phyloP scores from a whole-genome alignment of 1,139 yeast genomes.

The Geotrichum bryndzae region DNA sequence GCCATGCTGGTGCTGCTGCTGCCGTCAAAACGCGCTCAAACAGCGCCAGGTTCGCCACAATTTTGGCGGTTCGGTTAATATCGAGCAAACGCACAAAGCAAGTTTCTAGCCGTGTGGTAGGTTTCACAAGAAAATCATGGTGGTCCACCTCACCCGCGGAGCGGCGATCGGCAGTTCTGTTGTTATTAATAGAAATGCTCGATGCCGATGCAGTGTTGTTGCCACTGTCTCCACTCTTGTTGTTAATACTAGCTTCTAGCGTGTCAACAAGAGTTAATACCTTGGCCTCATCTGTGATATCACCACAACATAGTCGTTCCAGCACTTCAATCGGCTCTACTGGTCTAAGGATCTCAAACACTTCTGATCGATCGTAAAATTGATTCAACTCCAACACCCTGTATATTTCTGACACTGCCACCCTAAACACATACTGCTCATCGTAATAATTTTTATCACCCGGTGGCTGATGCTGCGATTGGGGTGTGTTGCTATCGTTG shows the following conservation, averaged over 20 bases:
- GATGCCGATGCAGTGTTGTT: not conserved
- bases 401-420: not conserved
- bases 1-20: not conserved
- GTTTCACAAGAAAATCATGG: not conserved
- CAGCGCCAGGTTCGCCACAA: not conserved
- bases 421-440: not conserved
- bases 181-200: not conserved
- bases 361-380: not conserved
- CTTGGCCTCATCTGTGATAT: not conserved
- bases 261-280: not conserved
- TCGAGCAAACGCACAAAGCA: constrained; percentile 1
- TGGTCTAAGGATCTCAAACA: constrained; percentile 4
- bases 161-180: not conserved
- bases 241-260: not conserved
- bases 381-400: not conserved
- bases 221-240: not conserved
- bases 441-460: not conserved
- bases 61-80: not conserved
- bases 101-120: not conserved
- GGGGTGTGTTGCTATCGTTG: not conserved
- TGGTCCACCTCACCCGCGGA: not conserved
- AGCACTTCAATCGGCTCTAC: constrained; percentile 2
- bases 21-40: not conserved
- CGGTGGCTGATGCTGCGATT: not conserved
- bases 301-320: not conserved